These are phyloP conservation scores for Fusarium tanahbumbuense DNA, from an alignment of 2,329 filamentous ascomycete genomes.

Conservation along the genomic window DNA sequence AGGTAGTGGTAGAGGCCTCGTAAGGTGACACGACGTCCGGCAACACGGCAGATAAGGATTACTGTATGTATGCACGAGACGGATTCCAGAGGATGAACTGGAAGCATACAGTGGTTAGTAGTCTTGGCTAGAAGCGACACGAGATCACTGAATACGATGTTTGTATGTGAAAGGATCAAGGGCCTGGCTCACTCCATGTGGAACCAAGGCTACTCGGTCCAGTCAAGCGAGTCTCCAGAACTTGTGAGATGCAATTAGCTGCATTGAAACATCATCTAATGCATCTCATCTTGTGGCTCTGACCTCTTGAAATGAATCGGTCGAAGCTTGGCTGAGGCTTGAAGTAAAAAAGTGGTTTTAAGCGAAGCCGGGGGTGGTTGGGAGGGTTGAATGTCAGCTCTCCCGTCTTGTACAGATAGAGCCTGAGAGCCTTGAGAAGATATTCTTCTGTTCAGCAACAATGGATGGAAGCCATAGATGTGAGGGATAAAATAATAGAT, in stretches of 20 bases:
- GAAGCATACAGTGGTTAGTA: background rate
- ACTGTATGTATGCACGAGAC: conserved; percentile 7
- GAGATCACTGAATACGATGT: conserved; percentile 44
- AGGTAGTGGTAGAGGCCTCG: background rate
- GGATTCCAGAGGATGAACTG: conserved; percentile 6
- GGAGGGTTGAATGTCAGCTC: background rate
- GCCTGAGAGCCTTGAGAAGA: background rate
- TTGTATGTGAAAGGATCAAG: conserved; percentile 18
- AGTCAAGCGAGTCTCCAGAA: conserved; percentile 14
- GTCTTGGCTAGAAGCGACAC: conserved; percentile 37
- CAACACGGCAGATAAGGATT: conserved; percentile 30
- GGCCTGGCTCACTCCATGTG: conserved; percentile 11
- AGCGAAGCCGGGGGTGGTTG: background rate
- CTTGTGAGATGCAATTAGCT: background rate
- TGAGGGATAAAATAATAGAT: conserved; percentile 3
- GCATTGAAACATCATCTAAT: conserved; percentile 4
- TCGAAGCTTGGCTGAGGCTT: conserved; percentile 12
- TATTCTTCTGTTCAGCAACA: background rate
- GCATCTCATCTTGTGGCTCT: conserved; percentile 12
- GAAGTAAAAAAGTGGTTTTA: conserved; percentile 1
- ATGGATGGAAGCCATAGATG: background rate
- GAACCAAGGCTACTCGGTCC: conserved; percentile 6
- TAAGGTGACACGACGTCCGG: conserved; percentile 13
- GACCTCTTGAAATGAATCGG: background rate
- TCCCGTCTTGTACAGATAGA: background rate